phyloP scores from a whole-genome alignment of 2,329 filamentous ascomycete species.

The Fusarium sp. region DNA sequence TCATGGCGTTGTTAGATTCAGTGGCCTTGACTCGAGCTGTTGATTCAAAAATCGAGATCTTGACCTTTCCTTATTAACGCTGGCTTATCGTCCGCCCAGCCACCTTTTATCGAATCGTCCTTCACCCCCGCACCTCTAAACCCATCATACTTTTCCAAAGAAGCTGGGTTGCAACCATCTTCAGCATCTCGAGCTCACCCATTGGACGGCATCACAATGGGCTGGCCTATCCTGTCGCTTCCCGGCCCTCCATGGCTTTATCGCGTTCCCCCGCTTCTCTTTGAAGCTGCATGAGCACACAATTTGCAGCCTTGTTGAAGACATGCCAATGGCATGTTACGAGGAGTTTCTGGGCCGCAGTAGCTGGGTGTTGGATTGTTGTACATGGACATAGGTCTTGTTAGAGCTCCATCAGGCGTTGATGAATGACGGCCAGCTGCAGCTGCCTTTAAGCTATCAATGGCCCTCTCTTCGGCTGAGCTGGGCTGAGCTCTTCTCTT shows the following conservation, averaged over 20 bases:
- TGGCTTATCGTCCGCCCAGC: constrained; percentile 26
- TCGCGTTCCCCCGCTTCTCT: constrained; percentile 34
- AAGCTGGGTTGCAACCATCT: constrained; percentile 38
- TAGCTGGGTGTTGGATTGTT: constrained; percentile 4
- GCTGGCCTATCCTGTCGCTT: constrained; percentile 28
- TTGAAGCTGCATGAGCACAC: constrained; percentile 26
- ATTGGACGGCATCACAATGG: constrained; percentile 36
- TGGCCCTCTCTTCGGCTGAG: constrained; percentile 16
- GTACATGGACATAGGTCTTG: constrained; percentile 38
- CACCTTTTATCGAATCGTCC: not conserved
- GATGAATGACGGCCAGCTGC: constrained; percentile 39
- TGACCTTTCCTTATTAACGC: not conserved
- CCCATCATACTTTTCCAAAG: constrained; percentile 31
- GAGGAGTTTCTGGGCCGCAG: constrained; percentile 30
- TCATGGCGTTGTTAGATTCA: not conserved
- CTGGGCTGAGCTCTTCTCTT: constrained; percentile 10
- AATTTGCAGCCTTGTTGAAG: constrained; percentile 34
- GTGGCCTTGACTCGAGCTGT: not conserved
- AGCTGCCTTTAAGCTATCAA: constrained; percentile 27
- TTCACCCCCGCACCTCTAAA: constrained; percentile 37
- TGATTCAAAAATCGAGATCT: constrained; percentile 14
- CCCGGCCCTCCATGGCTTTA: constrained; percentile 35
- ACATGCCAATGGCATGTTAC: constrained; percentile 26
- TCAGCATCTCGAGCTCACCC: not conserved
- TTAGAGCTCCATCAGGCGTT: constrained; percentile 29